Evolutionary conservation across 495 filamentous ascomycete species (phyloP), one percentile per base, ranked within the genome.

Genomic region (Neurospora sp.): DNA sequence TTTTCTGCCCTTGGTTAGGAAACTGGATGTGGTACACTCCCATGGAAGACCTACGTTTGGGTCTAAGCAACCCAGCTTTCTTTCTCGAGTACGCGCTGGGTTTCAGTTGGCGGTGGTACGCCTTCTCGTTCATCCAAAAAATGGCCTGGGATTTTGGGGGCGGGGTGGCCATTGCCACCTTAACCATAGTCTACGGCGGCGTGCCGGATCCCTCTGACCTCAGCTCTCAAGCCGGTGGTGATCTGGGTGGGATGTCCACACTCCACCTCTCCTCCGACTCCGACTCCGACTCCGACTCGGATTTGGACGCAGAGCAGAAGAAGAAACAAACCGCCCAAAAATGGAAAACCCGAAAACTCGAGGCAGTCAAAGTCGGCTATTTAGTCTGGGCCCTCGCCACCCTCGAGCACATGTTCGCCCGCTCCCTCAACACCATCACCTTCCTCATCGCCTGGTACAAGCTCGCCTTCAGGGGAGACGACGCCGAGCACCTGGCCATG

Each of bases 41-140:
- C 5, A 71, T 81, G 35, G 75, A 76, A 1, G 74, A 78, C 68
- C 69, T 81, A 0, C 79, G 79, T 1, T 69, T 80, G 0, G 77
- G 75, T 0, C 22, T 73, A 6, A 14, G 53, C 0, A 78, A 75
- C 40, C 78, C 80, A 0, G 78, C 75, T 18, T 59, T 72, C 5
- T 81, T 81, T 59, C 44, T 81, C 4, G 72, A 71, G 1, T 61
- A 72, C 14, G 20, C 70, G 3, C 74, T 79, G 46, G 53, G 5
- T 69, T 70, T 6, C 40, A 68, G 0, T 78, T 78, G 74, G 75
- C 3, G 1, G 5, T 73, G 27, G 40, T 14, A 72, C 3, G 7
- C 69, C 10, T 70, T 72, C 9, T 66, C 71, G 20, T 42, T 69
- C 12, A 42, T 42, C 1, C 75, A 76, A 35, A 73, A 76, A 41